A percentile compares a stretch with the other conserved stretches of the same genome.
These are phyloP conservation scores for Strobilomyces confusus DNA, from an alignment of 768 basidiomycete species.

Conservation along the genomic window DNA sequence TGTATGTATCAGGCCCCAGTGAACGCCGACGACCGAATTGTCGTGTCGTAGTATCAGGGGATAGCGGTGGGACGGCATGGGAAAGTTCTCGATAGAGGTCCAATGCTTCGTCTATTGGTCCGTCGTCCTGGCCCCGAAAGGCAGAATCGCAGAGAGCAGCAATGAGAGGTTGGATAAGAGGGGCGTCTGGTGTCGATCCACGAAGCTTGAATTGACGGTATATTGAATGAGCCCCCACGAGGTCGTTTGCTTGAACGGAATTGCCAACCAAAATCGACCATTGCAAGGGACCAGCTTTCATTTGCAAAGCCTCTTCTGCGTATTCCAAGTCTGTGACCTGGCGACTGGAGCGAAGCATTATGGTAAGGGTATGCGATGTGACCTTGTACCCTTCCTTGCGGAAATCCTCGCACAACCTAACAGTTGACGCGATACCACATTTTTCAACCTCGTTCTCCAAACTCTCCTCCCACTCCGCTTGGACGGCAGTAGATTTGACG, in stretches of 20 bases:
- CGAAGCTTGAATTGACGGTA: slow-evolving; percentile 44
- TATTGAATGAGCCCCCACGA: slow-evolving; percentile 41
- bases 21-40: slow-evolving; percentile 33
- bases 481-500: slow-evolving; percentile 23
- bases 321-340: slow-evolving; percentile 39
- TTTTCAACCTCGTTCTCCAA: slow-evolving; percentile 30
- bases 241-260: slow-evolving; percentile 36
- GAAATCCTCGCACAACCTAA: slow-evolving; percentile 34
- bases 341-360: slow-evolving; percentile 42
- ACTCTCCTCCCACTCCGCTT: slow-evolving; percentile 29
- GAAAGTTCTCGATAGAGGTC: slow-evolving; percentile 48
- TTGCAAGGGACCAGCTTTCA: slow-evolving; percentile 40
- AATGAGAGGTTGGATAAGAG: slow-evolving; percentile 54
- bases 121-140: slow-evolving; percentile 35
- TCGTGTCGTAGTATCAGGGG: slow-evolving; percentile 10
- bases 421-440: slow-evolving; percentile 32
- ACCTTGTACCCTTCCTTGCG: slow-evolving; percentile 32
- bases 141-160: slow-evolving; percentile 42
- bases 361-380: slow-evolving; percentile 32
- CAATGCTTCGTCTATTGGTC: slow-evolving; percentile 51
- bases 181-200: slow-evolving; percentile 46
- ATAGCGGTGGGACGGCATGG: slow-evolving; percentile 26
- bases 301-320: slow-evolving; percentile 38
- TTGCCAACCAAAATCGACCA: slow-evolving; percentile 59
- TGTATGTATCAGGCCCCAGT: slow-evolving; percentile 43